These are phyloP conservation scores for Candida takata DNA, from an alignment of 805 yeast species.

Conservation along the genomic window DNA sequence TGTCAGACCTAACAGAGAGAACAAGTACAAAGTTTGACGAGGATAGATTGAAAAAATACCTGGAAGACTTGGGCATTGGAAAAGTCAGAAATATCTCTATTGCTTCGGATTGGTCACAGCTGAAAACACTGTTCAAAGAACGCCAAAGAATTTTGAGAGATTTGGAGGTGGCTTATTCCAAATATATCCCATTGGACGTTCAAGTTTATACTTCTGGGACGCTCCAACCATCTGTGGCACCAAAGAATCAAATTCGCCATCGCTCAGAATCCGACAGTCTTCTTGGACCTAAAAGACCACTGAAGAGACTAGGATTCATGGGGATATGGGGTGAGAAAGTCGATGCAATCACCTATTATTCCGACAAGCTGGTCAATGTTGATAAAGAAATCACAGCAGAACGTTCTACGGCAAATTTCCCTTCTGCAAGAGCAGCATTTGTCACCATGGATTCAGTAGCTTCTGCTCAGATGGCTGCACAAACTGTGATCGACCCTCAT, in stretches of 20 bases:
- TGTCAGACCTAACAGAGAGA: constrained; percentile 2
- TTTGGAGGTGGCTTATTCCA: constrained; percentile 48
- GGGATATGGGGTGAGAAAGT: constrained; percentile 60
- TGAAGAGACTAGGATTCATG: constrained; percentile 46
- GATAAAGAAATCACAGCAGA: constrained; percentile 52
- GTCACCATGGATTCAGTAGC: constrained; percentile 94
- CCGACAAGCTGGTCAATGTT: constrained; percentile 56
- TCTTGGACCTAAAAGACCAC: constrained; percentile 14
- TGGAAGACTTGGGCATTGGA: constrained; percentile 75
- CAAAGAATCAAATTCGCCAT: constrained; percentile 6
- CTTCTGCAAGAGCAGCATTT: constrained; percentile 80
- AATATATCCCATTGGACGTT: constrained; percentile 15
- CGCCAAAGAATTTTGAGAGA: constrained; percentile 46
- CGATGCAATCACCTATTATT: constrained; percentile 75
- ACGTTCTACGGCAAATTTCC: constrained; percentile 47
- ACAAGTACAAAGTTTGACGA: constrained; percentile 34
- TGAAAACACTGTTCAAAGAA: constrained; percentile 55
- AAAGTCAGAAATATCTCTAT: constrained; percentile 69
- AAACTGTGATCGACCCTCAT: constrained; percentile 86
- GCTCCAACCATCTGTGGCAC: constrained; percentile 23
- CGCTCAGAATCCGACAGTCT: constrained; percentile 3
- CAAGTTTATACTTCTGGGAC: constrained; percentile 21
- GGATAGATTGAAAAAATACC: constrained; percentile 59
- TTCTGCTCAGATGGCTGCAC: constrained; percentile 94
- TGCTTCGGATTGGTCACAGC: constrained; percentile 76